These are phyloP conservation scores for Cymbopogon citratus DNA, from an alignment of 176 grass and related monocot genomes.

Conservation along the genomic window DNA sequence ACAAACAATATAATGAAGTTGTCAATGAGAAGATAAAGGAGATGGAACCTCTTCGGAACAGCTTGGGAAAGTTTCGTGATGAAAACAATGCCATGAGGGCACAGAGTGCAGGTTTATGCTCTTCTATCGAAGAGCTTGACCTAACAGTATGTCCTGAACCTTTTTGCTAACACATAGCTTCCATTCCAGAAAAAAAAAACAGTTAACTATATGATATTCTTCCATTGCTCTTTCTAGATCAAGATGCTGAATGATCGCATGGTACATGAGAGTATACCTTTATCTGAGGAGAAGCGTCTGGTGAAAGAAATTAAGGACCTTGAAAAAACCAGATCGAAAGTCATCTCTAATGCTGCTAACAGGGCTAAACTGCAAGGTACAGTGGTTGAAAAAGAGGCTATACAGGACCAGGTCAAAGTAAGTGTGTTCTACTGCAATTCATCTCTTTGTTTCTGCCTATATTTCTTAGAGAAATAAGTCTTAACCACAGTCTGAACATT, in stretches of 20 bases:
- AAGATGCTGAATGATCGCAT: conserved; percentile 78
- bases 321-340: conserved; percentile 79
- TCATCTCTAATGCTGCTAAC: conserved; percentile 63
- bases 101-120: conserved; percentile 78
- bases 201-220: conserved; percentile 30
- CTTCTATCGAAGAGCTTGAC: conserved; percentile 90
- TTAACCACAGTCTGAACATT: not conserved
- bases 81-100: conserved; percentile 76
- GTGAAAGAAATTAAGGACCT: conserved; percentile 88
- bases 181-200: not conserved
- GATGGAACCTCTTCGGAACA: conserved; percentile 70
- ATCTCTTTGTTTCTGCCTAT: conserved; percentile 17
- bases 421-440: conserved; percentile 27
- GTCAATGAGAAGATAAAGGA: conserved; percentile 73
- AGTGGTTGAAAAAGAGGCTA: conserved; percentile 67
- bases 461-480: not conserved
- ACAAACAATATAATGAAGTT: conserved; percentile 61
- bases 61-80: conserved; percentile 71
- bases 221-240: conserved; percentile 45
- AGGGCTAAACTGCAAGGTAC: conserved; percentile 73
- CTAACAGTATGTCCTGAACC: conserved; percentile 44
- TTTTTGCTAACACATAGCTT: not conserved
- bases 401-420: conserved; percentile 96
- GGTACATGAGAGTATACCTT: conserved; percentile 80
- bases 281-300: conserved; percentile 81